Base-by-base conservation (phyloP, 441 rosid species). In the Populus trichocarpa region DNA sequence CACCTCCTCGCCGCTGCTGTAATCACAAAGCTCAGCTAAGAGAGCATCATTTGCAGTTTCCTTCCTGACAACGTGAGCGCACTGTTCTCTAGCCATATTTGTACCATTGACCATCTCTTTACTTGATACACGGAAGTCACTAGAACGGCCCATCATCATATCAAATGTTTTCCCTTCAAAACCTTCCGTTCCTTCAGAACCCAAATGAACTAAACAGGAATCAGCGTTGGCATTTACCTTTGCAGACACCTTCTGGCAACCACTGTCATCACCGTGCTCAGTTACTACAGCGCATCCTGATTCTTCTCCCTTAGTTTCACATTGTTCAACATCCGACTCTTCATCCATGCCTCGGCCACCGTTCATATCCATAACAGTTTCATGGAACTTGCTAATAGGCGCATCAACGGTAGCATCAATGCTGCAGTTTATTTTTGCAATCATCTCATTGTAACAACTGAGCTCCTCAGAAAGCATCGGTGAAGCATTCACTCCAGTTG, bases 311-410 rank as follows among this genome's bases (percentile, higher is more conserved):
- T 33, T 33, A 33, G 33, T 8, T 28, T 65, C 73, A 70, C 23
- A 67, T 68, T 42, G 75, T 67, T 76, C 80, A 76, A 74, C 66
- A 57, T 38, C 35, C 22, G 71, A 67, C 68, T 72, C 78, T 73
- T 61, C 72, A 23, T 66, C 33, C 28, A 22, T 40, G 59, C 71
- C 46, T 57, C 71, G 38, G 33, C n/a, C 59, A 13, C 57, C 74
- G n/a, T 74, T n/a, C 50, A 13, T 26, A 61, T 53, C 57, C 69
- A 13, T 53, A 26, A 42, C 77, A 18, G 72, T 77, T 38, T 70
- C 68, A 71, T 22, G 12, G 63, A 28, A 30, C 22, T 76, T 72
- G 6, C 22, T 35, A 11, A 61, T 16, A 30, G 79, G 32, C 53
- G 23, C 73, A 59, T 76, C 72, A 18, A 25, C 9, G 25, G 64